Percentiles rank a stretch among this genome's conserved stretches.
Conservation (phyloP, 1,284 basidiomycete genomes). For the Tilletia walkeri region DNA sequence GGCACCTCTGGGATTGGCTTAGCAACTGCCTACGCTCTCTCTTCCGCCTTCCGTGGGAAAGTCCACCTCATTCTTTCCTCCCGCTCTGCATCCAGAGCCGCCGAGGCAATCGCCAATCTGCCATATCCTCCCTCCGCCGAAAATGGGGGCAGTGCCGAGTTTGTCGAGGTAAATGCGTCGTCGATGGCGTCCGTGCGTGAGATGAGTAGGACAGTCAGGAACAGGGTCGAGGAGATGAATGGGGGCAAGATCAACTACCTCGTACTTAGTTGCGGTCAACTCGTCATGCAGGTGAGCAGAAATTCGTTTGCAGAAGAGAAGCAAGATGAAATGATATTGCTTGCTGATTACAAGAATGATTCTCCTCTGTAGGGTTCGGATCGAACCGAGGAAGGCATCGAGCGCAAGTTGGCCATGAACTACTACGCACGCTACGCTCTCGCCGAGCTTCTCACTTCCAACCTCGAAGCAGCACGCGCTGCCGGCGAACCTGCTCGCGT, state of each 20-base stretch:
- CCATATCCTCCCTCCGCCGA: background rate
- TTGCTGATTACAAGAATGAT: too few species aligned
- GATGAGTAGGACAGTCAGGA: background rate
- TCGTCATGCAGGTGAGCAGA: background rate
- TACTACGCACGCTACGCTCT: constrained; percentile 8
- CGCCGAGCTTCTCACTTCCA: constrained; percentile 2
- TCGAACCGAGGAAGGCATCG: constrained; percentile 8
- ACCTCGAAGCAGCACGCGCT: background rate
- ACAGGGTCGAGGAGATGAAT: background rate
- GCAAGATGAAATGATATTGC: too few species aligned
- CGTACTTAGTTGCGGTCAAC: constrained; percentile 5
- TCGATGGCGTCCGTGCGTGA: background rate
- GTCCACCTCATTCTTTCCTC: constrained; percentile 9
- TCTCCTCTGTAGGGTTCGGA: background rate
- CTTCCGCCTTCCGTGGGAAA: background rate
- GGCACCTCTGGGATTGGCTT: constrained; percentile 10
- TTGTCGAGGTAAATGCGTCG: background rate
- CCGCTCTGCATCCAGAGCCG: background rate
- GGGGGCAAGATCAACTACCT: constrained; percentile 8
- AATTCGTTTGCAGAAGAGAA: too few species aligned
- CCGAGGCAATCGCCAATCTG: background rate
- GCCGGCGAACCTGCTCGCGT: constrained; percentile 5
- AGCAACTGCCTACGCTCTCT: background rate
- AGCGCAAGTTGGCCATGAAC: constrained; percentile 10
- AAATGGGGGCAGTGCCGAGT: constrained; percentile 8